phyloP scores from a whole-genome alignment of 495 filamentous ascomycete species.

The Penicilliopsis zonata region DNA sequence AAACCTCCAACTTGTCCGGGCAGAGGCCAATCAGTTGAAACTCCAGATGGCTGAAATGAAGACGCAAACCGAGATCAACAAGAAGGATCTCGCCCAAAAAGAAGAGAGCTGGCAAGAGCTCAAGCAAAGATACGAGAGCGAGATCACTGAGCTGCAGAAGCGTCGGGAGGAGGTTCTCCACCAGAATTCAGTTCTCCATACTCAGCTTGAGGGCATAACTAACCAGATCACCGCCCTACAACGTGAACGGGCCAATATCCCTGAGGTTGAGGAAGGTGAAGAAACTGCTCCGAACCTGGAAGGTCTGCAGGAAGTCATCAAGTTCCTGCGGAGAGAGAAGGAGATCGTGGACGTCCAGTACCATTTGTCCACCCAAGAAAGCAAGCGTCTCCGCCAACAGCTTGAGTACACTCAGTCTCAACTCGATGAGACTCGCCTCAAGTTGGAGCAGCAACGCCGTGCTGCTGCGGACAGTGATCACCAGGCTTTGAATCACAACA shows the following conservation, averaged over 20 bases:
- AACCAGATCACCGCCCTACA: constrained; percentile 66
- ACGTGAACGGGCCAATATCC: constrained; percentile 47
- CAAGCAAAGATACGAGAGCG: constrained; percentile 66
- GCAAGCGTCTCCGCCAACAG: constrained; percentile 78
- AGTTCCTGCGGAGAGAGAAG: constrained; percentile 87
- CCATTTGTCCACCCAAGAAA: constrained; percentile 74
- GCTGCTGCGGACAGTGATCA: constrained; percentile 60
- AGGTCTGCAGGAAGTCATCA: constrained; percentile 77
- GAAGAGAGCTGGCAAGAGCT: constrained; percentile 82
- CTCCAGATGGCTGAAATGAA: constrained; percentile 58
- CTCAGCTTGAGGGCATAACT: constrained; percentile 74
- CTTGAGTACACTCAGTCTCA: constrained; percentile 75
- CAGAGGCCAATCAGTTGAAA: constrained; percentile 69
- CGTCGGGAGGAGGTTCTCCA: constrained; percentile 68
- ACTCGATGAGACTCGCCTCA: constrained; percentile 74
- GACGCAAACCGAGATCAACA: constrained; percentile 71
- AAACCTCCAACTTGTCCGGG: constrained; percentile 61
- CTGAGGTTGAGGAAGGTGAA: constrained; percentile 32
- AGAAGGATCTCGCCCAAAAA: constrained; percentile 60
- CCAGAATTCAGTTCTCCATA: constrained; percentile 80
- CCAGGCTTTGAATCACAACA: constrained; percentile 63
- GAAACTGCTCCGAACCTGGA: constrained; percentile 41
- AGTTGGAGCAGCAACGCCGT: constrained; percentile 77
- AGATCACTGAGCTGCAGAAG: constrained; percentile 63
- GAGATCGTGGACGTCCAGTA: constrained; percentile 95